Conservation (phyloP, 257 asterid species). For the Hygrophila difformis region DNA sequence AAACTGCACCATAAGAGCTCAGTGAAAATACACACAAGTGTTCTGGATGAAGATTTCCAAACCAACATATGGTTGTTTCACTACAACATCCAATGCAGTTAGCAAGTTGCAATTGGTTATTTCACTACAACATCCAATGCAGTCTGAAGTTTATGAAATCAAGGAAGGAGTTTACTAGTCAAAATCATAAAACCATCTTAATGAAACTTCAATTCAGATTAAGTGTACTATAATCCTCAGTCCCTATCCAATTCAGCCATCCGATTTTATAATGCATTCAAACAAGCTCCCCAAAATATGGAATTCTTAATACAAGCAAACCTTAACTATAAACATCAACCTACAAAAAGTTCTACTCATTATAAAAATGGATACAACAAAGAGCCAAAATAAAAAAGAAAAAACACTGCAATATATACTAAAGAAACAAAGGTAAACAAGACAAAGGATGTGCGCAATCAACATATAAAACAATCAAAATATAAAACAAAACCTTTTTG, state of each 20-base stretch:
- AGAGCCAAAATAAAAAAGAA: neutral
- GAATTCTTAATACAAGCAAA: conserved; percentile 2
- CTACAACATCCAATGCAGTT: neutral
- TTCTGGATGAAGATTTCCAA: neutral
- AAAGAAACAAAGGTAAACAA: neutral
- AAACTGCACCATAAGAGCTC: too few relatives aligned
- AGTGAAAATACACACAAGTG: too few relatives aligned
- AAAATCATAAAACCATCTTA: too few relatives aligned
- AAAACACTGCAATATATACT: conserved; percentile 11
- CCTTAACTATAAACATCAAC: conserved; percentile 1
- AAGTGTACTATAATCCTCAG: neutral
- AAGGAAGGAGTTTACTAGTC: neutral
- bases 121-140: too few relatives aligned
- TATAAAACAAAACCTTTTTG: conserved; percentile 54
- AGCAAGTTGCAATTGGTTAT: too few relatives aligned
- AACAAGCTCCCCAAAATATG: conserved; percentile 5
- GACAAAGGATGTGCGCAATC: conserved; percentile 12
- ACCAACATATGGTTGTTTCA: neutral
- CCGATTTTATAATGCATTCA: conserved; percentile 10
- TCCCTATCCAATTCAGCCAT: conserved; percentile 10
- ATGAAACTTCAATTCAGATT: conserved; percentile 7
- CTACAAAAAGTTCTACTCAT: conserved; percentile 4
- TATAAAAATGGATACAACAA: neutral
- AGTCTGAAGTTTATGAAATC: conserved; percentile 1
- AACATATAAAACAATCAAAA: neutral